Conservation (phyloP, 352 stramenopile genomes). For the Ophiocytium majus region DNA sequence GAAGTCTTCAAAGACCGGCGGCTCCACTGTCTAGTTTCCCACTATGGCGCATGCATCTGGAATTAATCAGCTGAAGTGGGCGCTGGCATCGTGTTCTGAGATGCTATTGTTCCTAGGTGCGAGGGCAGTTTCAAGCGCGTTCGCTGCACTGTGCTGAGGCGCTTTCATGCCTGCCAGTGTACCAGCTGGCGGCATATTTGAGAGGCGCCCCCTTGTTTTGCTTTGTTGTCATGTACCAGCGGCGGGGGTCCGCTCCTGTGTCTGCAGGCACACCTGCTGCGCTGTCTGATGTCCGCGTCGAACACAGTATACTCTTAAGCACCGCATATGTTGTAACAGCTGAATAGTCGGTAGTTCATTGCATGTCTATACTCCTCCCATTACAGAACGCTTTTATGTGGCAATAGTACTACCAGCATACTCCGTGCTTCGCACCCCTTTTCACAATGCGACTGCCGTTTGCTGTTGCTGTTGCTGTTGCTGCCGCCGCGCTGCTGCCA, state of each 20-base stretch:
- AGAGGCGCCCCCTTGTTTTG: too few relatives aligned
- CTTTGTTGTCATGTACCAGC: too few relatives aligned
- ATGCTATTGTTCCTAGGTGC: too few relatives aligned
- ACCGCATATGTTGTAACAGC: not conserved
- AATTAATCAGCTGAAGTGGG: not conserved
- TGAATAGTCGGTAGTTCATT: not conserved
- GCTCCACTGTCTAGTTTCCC: not conserved
- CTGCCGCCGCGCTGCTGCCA: not conserved
- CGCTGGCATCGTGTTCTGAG: not conserved
- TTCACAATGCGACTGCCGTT: too few relatives aligned
- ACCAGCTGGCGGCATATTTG: too few relatives aligned
- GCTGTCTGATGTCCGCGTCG: too few relatives aligned
- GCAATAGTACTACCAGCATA: not conserved
- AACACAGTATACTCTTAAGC: not conserved
- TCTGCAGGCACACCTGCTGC: too few relatives aligned
- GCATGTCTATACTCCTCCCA: not conserved
- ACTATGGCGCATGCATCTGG: not conserved
- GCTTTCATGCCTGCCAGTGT: too few relatives aligned
- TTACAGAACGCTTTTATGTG: not conserved
- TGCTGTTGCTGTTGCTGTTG: not conserved
- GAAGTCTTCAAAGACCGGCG: not conserved
- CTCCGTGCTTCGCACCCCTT: not conserved
- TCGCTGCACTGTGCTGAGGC: too few relatives aligned
- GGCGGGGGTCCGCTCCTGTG: too few relatives aligned
- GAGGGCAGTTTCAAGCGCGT: too few relatives aligned